phyloP scores from a whole-genome alignment of 768 basidiomycete genomes.

The Boletales sp. region DNA sequence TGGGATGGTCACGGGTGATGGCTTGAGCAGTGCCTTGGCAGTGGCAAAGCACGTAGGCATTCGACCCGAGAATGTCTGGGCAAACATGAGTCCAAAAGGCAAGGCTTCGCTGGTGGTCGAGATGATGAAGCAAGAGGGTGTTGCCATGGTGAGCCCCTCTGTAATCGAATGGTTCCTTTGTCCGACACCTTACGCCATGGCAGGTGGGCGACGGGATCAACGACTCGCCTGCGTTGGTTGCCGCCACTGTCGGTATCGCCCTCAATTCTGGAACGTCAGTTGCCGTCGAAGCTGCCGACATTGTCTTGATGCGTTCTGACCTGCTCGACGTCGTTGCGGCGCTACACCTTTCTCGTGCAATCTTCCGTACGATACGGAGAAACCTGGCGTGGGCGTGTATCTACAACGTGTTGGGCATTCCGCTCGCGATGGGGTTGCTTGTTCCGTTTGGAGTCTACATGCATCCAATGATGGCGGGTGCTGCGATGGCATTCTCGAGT shows the following conservation, averaged over 20 bases:
- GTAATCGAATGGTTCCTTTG: not conserved
- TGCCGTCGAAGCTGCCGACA: constrained; percentile 96
- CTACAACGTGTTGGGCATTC: constrained; percentile 91
- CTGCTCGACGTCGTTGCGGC: constrained; percentile 97
- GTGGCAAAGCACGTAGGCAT: constrained; percentile 92
- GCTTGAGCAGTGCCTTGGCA: constrained; percentile 78
- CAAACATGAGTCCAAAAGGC: constrained; percentile 92
- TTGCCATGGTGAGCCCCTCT: constrained; percentile 76
- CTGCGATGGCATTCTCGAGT: constrained; percentile 96
- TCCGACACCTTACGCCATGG: not conserved
- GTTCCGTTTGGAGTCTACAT: constrained; percentile 89
- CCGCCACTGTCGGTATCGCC: constrained; percentile 94
- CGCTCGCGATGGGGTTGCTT: constrained; percentile 96
- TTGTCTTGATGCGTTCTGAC: constrained; percentile 96
- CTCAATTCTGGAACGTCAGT: constrained; percentile 95
- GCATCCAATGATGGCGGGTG: constrained; percentile 98
- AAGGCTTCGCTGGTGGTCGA: constrained; percentile 85
- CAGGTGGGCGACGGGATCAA: constrained; percentile 99
- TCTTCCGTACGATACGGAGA: constrained; percentile 86
- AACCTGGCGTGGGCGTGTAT: constrained; percentile 97
- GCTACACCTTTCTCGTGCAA: constrained; percentile 81
- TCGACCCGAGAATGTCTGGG: constrained; percentile 75
- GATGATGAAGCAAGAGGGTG: constrained; percentile 68
- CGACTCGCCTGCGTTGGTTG: constrained; percentile 95
- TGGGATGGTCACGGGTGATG: constrained; percentile 92